Percentiles rank a stretch among this genome's conserved stretches.
Evolutionary conservation across 169 alveolate species (phyloP).

Genomic region (Plasmodium ovale): DNA sequence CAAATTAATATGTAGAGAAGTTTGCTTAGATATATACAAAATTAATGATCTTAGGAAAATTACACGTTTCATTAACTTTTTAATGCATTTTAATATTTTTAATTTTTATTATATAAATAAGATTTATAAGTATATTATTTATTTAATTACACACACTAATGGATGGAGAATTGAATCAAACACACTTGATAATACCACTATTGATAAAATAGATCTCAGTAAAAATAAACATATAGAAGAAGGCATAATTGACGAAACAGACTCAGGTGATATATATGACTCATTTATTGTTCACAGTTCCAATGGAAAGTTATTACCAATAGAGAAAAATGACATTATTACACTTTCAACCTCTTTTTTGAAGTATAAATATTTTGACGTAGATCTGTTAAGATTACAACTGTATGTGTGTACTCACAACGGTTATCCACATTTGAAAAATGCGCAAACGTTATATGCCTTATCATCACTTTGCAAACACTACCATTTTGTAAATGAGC

Average conservation of each 20-base stretch:
- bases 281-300: background rate
- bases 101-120: conserved; percentile 39
- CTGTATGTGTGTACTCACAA: conserved; percentile 18
- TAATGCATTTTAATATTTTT: conserved; percentile 42
- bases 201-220: background rate
- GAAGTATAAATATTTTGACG: conserved; percentile 34
- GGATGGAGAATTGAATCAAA: background rate
- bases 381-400: background rate
- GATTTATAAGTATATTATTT: conserved; percentile 39
- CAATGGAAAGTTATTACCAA: background rate
- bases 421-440: background rate
- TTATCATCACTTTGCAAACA: background rate
- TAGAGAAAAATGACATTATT: background rate
- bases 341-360: conserved; percentile 11
- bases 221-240: background rate
- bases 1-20: conserved; percentile 52
- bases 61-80: conserved; percentile 33
- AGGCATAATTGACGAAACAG: background rate
- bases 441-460: background rate
- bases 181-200: background rate
- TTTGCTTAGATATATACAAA: conserved; percentile 30
- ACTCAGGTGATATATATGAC: background rate
- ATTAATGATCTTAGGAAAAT: conserved; percentile 5
- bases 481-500: conserved; percentile 11
- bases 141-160: background rate